Percentiles rank a stretch among this genome's conserved stretches.
phyloP scores from a whole-genome alignment of 331 rosid species.

The Pyracantha coccinea region DNA sequence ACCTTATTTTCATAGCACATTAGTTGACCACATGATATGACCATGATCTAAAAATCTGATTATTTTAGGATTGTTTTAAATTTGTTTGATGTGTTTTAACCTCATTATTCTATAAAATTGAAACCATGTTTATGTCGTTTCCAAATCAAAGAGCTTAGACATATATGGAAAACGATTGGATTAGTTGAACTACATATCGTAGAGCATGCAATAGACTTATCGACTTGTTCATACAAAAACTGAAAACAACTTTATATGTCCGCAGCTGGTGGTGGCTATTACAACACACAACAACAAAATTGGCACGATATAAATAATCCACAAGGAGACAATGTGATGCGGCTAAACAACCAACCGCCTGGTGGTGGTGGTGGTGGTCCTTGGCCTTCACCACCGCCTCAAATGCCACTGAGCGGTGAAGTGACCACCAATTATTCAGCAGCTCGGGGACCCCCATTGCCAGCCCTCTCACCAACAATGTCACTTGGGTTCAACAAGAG shows the following conservation, averaged over 20 bases:
- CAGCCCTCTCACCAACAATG: conserved; percentile 56
- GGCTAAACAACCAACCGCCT: conserved; percentile 22
- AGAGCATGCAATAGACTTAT: not conserved
- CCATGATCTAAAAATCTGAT: not conserved
- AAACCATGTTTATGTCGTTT: not conserved
- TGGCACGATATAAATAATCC: conserved; percentile 28
- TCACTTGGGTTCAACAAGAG: conserved; percentile 58
- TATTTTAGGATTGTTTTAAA: not conserved
- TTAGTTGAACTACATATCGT: not conserved
- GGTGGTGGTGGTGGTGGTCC: conserved; percentile 4
- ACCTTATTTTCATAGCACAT: not conserved
- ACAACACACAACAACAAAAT: conserved; percentile 23
- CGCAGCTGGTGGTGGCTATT: conserved; percentile 32
- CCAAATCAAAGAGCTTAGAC: not conserved
- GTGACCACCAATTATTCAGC: conserved; percentile 31
- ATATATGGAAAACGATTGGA: not conserved
- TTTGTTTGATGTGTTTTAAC: not conserved
- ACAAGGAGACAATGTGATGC: conserved; percentile 21
- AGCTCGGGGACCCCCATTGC: conserved; percentile 25
- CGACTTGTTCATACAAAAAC: not conserved
- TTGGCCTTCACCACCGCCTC: conserved; percentile 42
- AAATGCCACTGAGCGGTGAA: conserved; percentile 29
- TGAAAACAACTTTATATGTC: not conserved
- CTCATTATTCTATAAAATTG: no score
- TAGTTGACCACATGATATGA: not conserved